phyloP scores from a whole-genome alignment of 129 eudicot genomes.

The Lonicera japonica region DNA sequence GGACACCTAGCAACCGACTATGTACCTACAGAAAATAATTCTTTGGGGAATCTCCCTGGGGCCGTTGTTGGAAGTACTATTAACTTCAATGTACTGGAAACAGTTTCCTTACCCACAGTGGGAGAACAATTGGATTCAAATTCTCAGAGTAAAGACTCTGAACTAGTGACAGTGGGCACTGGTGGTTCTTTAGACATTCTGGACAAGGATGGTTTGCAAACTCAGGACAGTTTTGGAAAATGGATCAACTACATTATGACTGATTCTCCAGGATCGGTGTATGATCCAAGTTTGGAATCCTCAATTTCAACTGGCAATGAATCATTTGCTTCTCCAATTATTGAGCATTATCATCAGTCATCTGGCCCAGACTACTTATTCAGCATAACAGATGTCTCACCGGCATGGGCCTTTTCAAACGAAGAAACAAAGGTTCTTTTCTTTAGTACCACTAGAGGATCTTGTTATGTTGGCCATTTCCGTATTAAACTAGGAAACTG shows the following conservation, averaged over 20 bases:
- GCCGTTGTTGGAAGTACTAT: constrained; percentile 20
- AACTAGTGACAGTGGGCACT: constrained; percentile 12
- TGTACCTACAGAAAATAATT: constrained; percentile 15
- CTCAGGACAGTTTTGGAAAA: constrained; percentile 68
- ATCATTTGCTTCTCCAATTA: constrained; percentile 21
- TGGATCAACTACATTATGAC: constrained; percentile 62
- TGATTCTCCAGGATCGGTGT: constrained; percentile 58
- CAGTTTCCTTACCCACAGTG: constrained; percentile 20
- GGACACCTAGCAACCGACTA: constrained; percentile 15
- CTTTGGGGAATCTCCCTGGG: constrained; percentile 15
- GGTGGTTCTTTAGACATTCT: constrained; percentile 21
- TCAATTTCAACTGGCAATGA: constrained; percentile 31
- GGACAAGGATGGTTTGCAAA: constrained; percentile 35
- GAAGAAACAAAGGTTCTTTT: constrained; percentile 87
- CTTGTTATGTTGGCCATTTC: not conserved
- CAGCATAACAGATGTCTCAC: constrained; percentile 74
- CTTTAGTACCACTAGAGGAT: not conserved
- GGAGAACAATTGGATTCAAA: constrained; percentile 15
- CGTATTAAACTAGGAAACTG: not conserved
- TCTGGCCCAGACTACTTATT: constrained; percentile 38
- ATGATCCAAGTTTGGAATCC: constrained; percentile 36
- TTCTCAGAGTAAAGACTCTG: not conserved
- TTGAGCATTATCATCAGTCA: constrained; percentile 16
- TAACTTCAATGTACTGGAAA: constrained; percentile 11
- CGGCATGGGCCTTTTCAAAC: constrained; percentile 68